Evolutionary conservation across 768 basidiomycete species (phyloP), one percentile per base, ranked within the genome.

Genomic region (Psilocybe azurescens): DNA sequence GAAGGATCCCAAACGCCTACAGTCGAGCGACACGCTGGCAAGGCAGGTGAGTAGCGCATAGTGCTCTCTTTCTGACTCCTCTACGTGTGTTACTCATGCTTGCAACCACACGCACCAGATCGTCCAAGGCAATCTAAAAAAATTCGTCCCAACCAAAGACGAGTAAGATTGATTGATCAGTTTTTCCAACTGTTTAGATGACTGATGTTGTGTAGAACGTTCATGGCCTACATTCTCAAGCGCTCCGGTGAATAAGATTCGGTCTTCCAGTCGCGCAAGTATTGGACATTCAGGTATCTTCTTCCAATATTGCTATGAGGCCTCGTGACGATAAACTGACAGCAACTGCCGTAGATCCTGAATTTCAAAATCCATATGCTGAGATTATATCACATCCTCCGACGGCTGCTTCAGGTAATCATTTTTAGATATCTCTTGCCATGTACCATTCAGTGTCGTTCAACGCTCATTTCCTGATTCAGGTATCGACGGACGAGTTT

Each of bases 141-240:
- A 63, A 60, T 47, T 58, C 65, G n/a, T 63, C 62, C 46, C 58
- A 66, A 28, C 29, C 52, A 14, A 56, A 28, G 20, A 29, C 59
- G 13, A 41, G 63, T 64, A 53, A 28, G 59, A 38, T 36, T 10
- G 30, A 18, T 32, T 49, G 52, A 33, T 29, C 5, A 9, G 29
- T 30, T 9, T n/a, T 29, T 32, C n/a, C 4, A n/a, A 10, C 3
- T 57, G 28, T 30, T 30, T 13, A 32, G 30, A 10, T 8, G 11
- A 44, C 28, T 53, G 6, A 56, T 29, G 53, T 49, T 9, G 39
- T 30, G 24, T 38, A 63, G 62, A 53, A 28, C 62, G 62, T 14
- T 47, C 62, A 29, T 54, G 62, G 62, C 53, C 57, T 36, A 49
- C 36, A 50, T 54, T 58, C 16, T 54, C 56, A 28, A 58, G 20